Evolutionary conservation across 192 early-diverging fungal species (phyloP).

Genomic region (Podila verticillata): DNA sequence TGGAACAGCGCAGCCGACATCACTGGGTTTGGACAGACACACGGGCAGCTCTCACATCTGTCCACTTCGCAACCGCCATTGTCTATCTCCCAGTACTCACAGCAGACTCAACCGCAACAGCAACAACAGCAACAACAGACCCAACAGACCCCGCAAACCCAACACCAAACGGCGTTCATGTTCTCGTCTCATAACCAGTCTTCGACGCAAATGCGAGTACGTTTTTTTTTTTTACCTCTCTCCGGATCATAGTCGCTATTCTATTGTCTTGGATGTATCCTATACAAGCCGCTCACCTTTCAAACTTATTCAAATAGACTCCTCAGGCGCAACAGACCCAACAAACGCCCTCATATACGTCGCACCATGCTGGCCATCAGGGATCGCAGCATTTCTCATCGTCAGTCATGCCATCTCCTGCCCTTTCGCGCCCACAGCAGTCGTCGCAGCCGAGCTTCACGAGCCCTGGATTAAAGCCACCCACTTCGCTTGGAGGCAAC

Average conservation of each 20-base stretch:
- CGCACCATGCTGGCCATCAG: constrained; percentile 38
- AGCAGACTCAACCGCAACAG: constrained; percentile 6
- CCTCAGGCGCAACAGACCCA: constrained; percentile 14
- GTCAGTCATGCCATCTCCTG: constrained; percentile 31
- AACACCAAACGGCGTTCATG: constrained; percentile 40
- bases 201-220: constrained; percentile 28
- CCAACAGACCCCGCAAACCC: constrained; percentile 24
- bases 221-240: neutral
- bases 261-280: neutral
- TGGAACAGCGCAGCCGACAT: constrained; percentile 35
- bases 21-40: constrained; percentile 32
- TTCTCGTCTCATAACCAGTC: constrained; percentile 26
- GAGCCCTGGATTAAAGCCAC: constrained; percentile 31
- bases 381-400: constrained; percentile 38
- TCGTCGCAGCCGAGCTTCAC: constrained; percentile 22
- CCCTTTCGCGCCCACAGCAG: constrained; percentile 41
- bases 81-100: constrained; percentile 36
- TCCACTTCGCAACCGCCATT: constrained; percentile 33
- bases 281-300: neutral
- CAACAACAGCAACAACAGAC: constrained; percentile 7
- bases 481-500: constrained; percentile 23
- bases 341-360: constrained; percentile 26
- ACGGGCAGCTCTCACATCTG: constrained; percentile 43
- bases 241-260: neutral
- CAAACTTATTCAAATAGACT: neutral